A percentile compares a stretch with the other conserved stretches of the same genome.
Evolutionary conservation across 192 early-diverging fungal genomes (phyloP).

Genomic region (Entomortierella beljakovae): DNA sequence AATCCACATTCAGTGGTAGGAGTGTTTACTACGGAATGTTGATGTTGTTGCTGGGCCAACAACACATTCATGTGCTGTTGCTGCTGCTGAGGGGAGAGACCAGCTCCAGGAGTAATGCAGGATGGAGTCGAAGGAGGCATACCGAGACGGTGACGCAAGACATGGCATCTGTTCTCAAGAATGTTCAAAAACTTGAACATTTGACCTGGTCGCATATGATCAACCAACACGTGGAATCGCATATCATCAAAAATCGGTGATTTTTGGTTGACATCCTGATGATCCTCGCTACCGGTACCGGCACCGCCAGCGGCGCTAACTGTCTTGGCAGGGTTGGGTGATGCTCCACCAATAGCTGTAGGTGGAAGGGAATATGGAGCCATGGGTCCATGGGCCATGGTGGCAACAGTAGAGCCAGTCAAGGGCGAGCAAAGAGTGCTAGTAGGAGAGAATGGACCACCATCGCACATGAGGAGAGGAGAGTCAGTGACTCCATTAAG

Average conservation of each 20-base stretch:
- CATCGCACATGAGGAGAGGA: constrained; percentile 36
- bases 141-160: constrained; percentile 49
- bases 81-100: constrained; percentile 32
- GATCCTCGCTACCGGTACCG: background rate
- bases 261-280: constrained; percentile 9
- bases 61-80: constrained; percentile 33
- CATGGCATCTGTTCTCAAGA: constrained; percentile 67
- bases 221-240: constrained; percentile 56
- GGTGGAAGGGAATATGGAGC: constrained; percentile 36
- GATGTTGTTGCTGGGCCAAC: constrained; percentile 38
- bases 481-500: constrained; percentile 17
- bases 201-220: constrained; percentile 60
- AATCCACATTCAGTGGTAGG: constrained; percentile 53
- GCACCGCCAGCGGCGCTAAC: background rate
- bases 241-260: constrained; percentile 57
- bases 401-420: constrained; percentile 15
- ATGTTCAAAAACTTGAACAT: constrained; percentile 62
- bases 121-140: constrained; percentile 16
- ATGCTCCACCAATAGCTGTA: constrained; percentile 10
- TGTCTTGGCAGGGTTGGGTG: background rate
- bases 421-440: constrained; percentile 48
- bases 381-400: constrained; percentile 27
- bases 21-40: constrained; percentile 26
- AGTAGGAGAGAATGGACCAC: constrained; percentile 47
- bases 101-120: background rate